These are phyloP conservation scores for Fusarium ramigenum DNA, from an alignment of 2,329 filamentous ascomycete species.

Conservation along the genomic window DNA sequence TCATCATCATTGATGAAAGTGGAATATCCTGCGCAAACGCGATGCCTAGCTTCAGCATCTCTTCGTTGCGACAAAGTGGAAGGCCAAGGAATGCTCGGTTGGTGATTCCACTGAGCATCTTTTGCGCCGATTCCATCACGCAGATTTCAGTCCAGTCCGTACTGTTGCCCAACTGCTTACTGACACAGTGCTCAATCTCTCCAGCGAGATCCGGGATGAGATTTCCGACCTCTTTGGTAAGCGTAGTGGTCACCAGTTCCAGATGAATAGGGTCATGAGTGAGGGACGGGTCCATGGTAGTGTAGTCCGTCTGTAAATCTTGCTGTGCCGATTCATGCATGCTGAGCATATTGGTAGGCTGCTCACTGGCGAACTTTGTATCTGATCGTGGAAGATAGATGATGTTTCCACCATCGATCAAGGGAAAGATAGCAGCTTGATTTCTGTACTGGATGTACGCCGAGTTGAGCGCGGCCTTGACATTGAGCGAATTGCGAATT, in stretches of 20 bases:
- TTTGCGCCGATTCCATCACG: not conserved
- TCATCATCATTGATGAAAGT: not conserved
- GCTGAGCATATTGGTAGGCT: not conserved
- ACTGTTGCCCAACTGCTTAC: not conserved
- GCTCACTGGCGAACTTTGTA: conserved; percentile 10
- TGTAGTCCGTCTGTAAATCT: conserved; percentile 6
- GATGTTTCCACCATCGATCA: not conserved
- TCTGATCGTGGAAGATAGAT: conserved; percentile 1
- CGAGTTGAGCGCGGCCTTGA: not conserved
- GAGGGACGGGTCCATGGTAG: conserved; percentile 2
- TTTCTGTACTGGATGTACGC: not conserved
- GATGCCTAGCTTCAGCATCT: not conserved
- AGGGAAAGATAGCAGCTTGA: not conserved
- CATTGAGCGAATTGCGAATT: not conserved
- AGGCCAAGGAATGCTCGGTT: not conserved
- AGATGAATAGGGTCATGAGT: conserved; percentile 6
- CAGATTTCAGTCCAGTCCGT: not conserved
- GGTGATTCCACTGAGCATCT: not conserved
- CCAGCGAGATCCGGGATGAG: conserved; percentile 1
- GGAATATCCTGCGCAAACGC: conserved; percentile 9
- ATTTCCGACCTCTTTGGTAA: conserved; percentile 10
- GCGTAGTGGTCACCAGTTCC: not conserved
- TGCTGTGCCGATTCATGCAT: conserved; percentile 1
- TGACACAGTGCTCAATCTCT: not conserved
- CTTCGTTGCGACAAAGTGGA: not conserved